These are phyloP conservation scores for Eucalyptus cloeziana DNA, from an alignment of 345 rosid genomes.

Conservation along the genomic window DNA sequence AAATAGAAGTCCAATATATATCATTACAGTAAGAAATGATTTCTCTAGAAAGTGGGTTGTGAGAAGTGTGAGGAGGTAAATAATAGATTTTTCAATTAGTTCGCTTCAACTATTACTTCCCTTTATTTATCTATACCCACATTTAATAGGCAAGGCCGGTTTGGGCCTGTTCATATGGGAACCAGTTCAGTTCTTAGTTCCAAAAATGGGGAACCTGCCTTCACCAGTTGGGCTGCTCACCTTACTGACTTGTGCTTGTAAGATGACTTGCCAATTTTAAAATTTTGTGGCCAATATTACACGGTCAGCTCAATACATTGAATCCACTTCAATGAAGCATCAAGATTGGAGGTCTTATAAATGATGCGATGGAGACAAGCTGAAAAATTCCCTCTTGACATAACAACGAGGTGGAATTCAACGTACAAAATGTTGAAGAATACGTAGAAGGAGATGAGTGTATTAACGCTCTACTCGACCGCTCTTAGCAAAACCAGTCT, in stretches of 20 bases:
- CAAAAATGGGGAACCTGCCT: background rate
- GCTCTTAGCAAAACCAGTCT: background rate
- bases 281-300: background rate
- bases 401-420: background rate
- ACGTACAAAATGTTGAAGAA: background rate
- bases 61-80: background rate
- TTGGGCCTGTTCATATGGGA: background rate
- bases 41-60: background rate
- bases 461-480: background rate
- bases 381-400: background rate
- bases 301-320: background rate
- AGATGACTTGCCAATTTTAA: background rate
- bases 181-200: background rate
- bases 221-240: background rate
- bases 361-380: background rate
- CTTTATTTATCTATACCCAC: background rate
- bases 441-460: background rate
- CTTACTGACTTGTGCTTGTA: background rate
- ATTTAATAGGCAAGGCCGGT: background rate
- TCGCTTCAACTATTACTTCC: background rate
- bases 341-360: background rate
- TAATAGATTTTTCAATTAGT: background rate
- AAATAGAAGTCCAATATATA: background rate
- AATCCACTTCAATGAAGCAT: background rate
- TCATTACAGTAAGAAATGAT: background rate